A percentile compares a stretch with the other conserved stretches of the same genome.
Evolutionary conservation across 1,139 yeast species (phyloP).

Genomic region (Yamadazyma oceani): DNA sequence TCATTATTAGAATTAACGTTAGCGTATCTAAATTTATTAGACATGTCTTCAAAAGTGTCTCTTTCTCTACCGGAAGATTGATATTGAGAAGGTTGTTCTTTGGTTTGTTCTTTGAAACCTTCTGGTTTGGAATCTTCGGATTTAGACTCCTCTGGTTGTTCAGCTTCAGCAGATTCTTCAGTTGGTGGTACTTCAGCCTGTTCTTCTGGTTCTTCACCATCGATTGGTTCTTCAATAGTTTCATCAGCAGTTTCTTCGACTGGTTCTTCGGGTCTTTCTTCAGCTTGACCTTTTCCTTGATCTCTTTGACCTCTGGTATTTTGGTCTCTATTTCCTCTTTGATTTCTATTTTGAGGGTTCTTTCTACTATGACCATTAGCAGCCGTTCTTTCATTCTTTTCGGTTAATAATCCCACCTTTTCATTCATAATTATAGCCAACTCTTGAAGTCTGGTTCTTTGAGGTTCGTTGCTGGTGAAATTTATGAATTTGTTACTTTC

Average conservation of each 20-base stretch:
- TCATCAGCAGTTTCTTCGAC: not conserved
- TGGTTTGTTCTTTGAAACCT: slow-evolving; percentile 19
- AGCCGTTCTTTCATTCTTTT: slow-evolving; percentile 82
- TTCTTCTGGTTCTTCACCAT: not conserved
- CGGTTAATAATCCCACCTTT: slow-evolving; percentile 76
- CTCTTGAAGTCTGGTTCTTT: slow-evolving; percentile 83
- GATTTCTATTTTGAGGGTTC: slow-evolving; percentile 22
- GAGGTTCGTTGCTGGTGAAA: slow-evolving; percentile 72
- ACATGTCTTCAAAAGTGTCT: slow-evolving; percentile 26
- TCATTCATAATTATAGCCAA: slow-evolving; percentile 87
- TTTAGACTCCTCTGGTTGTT: not conserved
- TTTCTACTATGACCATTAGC: slow-evolving; percentile 66
- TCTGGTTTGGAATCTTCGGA: not conserved
- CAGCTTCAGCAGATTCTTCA: slow-evolving; percentile 1
- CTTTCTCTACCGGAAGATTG: slow-evolving; percentile 24
- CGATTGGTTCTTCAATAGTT: slow-evolving; percentile 1
- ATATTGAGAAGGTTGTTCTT: slow-evolving; percentile 23
- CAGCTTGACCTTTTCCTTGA: slow-evolving; percentile 20
- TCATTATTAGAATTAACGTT: slow-evolving; percentile 47
- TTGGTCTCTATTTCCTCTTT: slow-evolving; percentile 31
- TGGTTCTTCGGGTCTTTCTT: slow-evolving; percentile 21
- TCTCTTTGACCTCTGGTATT: slow-evolving; percentile 34
- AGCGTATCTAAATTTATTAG: slow-evolving; percentile 47
- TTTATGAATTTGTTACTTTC: slow-evolving; percentile 57
- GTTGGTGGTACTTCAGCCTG: slow-evolving; percentile 3